Percentiles rank a stretch among this genome's conserved stretches.
These are phyloP conservation scores for Lactarius evosmus DNA, from an alignment of 768 basidiomycete species.

Conservation along the genomic window DNA sequence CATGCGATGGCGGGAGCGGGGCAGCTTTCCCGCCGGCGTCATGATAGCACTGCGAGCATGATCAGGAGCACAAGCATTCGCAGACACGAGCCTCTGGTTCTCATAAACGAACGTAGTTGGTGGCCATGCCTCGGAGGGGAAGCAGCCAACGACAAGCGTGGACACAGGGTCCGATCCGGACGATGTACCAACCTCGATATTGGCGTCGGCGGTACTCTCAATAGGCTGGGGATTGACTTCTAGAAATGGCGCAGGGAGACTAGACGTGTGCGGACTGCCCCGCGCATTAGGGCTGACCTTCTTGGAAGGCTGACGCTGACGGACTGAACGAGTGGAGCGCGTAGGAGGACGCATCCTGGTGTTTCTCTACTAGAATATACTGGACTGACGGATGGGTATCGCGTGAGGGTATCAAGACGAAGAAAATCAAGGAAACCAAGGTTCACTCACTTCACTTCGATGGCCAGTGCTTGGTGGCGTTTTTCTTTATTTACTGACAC, in stretches of 20 bases:
- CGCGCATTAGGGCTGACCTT: background rate
- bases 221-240: background rate
- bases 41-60: background rate
- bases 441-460: background rate
- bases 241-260: background rate
- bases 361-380: conserved; percentile 15
- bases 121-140: background rate
- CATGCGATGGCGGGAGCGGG: conserved; percentile 41
- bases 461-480: background rate
- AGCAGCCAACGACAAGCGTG: conserved; percentile 1
- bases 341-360: conserved; percentile 31
- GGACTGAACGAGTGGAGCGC: conserved; percentile 34
- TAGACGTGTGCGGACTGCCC: background rate
- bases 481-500: background rate
- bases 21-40: conserved; percentile 22
- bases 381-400: conserved; percentile 15
- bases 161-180: background rate
- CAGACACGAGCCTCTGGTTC: conserved; percentile 1
- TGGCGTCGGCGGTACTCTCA: background rate
- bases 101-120: conserved; percentile 16
- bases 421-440: background rate
- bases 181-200: conserved; percentile 1
- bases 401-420: conserved; percentile 3
- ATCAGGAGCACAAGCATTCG: too few species aligned
- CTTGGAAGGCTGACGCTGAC: conserved; percentile 25